A percentile compares a stretch with the other conserved stretches of the same genome.
Evolutionary conservation across 441 rosid species (phyloP).

Genomic region (Iberis amara): DNA sequence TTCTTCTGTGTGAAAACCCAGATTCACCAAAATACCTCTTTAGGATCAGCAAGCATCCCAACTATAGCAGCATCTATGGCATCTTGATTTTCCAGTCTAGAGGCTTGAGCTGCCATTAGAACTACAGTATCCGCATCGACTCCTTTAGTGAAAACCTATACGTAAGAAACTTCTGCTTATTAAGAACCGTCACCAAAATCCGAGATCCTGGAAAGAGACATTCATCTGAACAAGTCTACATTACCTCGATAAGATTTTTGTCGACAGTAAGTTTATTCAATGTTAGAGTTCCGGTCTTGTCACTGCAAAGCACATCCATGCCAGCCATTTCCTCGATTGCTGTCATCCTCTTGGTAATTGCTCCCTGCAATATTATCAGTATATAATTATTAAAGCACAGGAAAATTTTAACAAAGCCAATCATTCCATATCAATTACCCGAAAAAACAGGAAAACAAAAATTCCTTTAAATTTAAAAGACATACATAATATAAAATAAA

Average conservation of each 20-base stretch:
- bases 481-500: background rate
- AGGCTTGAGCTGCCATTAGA: conserved; percentile 92
- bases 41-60: conserved; percentile 92
- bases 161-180: conserved; percentile 17
- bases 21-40: too few relatives aligned
- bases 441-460: background rate
- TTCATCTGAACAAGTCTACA: conserved; percentile 2
- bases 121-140: conserved; percentile 78
- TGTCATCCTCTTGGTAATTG: conserved; percentile 97
- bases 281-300: conserved; percentile 91
- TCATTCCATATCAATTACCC: conserved; percentile 11
- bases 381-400: conserved; percentile 14
- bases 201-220: background rate
- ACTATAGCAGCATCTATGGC: conserved; percentile 93
- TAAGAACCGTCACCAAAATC: conserved; percentile 17
- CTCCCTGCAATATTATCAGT: conserved; percentile 49
- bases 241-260: conserved; percentile 82
- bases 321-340: conserved; percentile 99
- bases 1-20: too few relatives aligned
- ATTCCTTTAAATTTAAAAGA: too few relatives aligned
- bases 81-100: conserved; percentile 84
- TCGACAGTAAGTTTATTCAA: conserved; percentile 87
- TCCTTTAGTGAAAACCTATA: conserved; percentile 79
- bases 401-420: background rate
- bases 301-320: conserved; percentile 98